Evolutionary conservation across 768 basidiomycete genomes (phyloP).

Genomic region (Boletus vinaceobasis): DNA sequence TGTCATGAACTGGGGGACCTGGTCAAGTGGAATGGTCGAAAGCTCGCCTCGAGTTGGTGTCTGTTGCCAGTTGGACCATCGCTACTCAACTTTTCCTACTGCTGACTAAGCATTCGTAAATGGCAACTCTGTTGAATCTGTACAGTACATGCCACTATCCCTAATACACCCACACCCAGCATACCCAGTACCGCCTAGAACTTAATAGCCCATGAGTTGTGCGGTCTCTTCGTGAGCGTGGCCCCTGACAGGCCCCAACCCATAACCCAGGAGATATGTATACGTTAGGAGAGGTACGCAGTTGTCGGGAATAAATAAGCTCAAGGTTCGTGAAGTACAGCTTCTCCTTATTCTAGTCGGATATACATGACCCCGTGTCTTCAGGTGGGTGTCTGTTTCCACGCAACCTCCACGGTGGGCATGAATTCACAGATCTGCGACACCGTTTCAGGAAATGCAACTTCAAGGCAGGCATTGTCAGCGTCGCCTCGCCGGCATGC

Average conservation of each 20-base stretch:
- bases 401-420: neutral
- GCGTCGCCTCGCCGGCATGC: neutral
- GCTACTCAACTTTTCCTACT: neutral
- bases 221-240: too few relatives aligned
- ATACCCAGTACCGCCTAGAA: too few relatives aligned
- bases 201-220: too few relatives aligned
- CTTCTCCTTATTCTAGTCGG: too few relatives aligned
- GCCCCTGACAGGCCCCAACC: too few relatives aligned
- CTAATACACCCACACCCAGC: too few relatives aligned
- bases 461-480: too few relatives aligned
- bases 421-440: constrained; percentile 1
- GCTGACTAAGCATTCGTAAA: constrained; percentile 12
- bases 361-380: too few relatives aligned
- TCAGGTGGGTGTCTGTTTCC: too few relatives aligned
- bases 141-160: too few relatives aligned
- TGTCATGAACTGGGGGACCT: neutral
- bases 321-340: neutral
- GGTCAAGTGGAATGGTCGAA: neutral
- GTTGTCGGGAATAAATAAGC: neutral
- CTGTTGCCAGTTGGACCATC: neutral
- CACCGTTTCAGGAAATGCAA: neutral
- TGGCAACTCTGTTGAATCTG: neutral
- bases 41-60: neutral
- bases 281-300: neutral
- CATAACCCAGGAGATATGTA: neutral